These are phyloP conservation scores for Yarrowia sp. DNA, from an alignment of 805 yeast genomes.

Conservation along the genomic window DNA sequence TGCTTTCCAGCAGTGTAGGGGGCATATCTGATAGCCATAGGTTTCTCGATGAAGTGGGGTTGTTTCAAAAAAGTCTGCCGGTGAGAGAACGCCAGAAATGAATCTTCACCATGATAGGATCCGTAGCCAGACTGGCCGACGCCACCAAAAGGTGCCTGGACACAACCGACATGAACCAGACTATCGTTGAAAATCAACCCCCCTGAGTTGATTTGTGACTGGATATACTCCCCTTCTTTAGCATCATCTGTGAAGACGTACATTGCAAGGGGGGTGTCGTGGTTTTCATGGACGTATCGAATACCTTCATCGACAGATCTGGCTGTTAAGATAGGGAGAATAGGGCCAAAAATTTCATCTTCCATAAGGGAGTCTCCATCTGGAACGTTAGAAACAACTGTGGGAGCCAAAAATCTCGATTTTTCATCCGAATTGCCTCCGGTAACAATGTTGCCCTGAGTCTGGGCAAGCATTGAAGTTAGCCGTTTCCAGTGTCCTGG, in stretches of 20 bases:
- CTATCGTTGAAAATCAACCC: slow-evolving; percentile 72
- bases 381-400: slow-evolving; percentile 64
- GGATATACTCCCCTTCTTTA: slow-evolving; percentile 59
- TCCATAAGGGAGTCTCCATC: slow-evolving; percentile 76
- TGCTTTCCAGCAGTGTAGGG: slow-evolving; percentile 53
- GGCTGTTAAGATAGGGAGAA: slow-evolving; percentile 73
- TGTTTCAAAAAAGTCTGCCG: slow-evolving; percentile 70
- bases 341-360: slow-evolving; percentile 82
- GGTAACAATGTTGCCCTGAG: slow-evolving; percentile 43
- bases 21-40: slow-evolving; percentile 67
- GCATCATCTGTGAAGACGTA: slow-evolving; percentile 64
- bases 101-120: slow-evolving; percentile 74
- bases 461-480: slow-evolving; percentile 50
- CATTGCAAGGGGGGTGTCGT: slow-evolving; percentile 80
- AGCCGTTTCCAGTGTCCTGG: slow-evolving; percentile 60
- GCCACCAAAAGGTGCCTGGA: slow-evolving; percentile 87
- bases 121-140: slow-evolving; percentile 84
- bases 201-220: slow-evolving; percentile 70
- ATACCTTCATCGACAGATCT: slow-evolving; percentile 45
- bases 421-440: slow-evolving; percentile 46
- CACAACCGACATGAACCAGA: slow-evolving; percentile 69
- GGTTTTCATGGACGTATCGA: slow-evolving; percentile 53
- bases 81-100: slow-evolving; percentile 74
- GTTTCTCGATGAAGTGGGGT: slow-evolving; percentile 66
- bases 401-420: slow-evolving; percentile 68